Evolutionary conservation across 108 stramenopile species (phyloP).

Genomic region (Stephanodiscus triporus): DNA sequence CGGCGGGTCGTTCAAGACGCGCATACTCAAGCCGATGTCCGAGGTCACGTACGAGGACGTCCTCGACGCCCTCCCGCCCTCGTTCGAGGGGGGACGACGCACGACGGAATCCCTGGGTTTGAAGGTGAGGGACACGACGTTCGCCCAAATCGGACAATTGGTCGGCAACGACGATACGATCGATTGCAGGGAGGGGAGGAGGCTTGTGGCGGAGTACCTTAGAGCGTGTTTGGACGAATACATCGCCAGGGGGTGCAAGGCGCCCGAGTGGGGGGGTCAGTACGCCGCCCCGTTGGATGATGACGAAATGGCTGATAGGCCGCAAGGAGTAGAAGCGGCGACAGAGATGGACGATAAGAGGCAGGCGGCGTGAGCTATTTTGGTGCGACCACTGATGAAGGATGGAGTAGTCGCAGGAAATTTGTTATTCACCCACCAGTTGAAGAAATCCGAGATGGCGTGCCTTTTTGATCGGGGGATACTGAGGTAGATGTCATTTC

Average conservation of each 20-base stretch:
- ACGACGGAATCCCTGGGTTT: conserved; percentile 65
- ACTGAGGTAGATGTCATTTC: neutral
- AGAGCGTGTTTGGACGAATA: conserved; percentile 72
- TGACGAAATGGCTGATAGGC: conserved; percentile 11
- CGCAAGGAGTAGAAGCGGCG: neutral
- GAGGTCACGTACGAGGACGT: conserved; percentile 84
- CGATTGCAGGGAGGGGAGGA: conserved; percentile 48
- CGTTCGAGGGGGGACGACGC: conserved; percentile 72
- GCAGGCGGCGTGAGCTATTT: neutral
- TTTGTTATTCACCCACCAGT: conserved; percentile 54
- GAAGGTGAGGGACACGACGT: conserved; percentile 75
- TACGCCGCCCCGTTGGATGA: conserved; percentile 35
- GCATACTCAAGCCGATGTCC: conserved; percentile 84
- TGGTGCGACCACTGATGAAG: conserved; percentile 1
- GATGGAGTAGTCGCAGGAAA: conserved; percentile 46
- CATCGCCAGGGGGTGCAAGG: conserved; percentile 62
- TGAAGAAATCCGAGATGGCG: conserved; percentile 27
- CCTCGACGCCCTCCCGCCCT: conserved; percentile 80
- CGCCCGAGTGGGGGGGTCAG: conserved; percentile 68
- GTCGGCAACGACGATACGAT: conserved; percentile 57
- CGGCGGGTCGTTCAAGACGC: conserved; percentile 79
- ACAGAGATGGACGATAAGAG: neutral
- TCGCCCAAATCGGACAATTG: conserved; percentile 83
- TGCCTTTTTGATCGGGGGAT: neutral
- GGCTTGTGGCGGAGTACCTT: conserved; percentile 74